These are phyloP conservation scores for Fragaria ananassa DNA, from an alignment of 306 rosid genomes.

Conservation along the genomic window DNA sequence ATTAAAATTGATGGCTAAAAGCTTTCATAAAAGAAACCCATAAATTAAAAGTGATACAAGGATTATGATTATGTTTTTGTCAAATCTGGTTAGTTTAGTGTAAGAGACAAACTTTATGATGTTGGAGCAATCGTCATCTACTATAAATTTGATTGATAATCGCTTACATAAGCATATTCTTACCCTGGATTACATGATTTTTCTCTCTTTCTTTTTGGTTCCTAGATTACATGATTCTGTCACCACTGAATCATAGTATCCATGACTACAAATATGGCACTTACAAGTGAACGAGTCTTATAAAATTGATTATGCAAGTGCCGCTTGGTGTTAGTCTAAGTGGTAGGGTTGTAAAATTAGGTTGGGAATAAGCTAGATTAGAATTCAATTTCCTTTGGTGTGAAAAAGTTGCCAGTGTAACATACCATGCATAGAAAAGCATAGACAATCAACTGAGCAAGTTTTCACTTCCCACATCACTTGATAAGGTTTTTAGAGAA, in stretches of 20 bases:
- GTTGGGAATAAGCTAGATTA: not conserved
- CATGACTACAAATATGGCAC: not conserved
- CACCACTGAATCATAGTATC: not conserved
- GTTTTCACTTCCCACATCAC: not conserved
- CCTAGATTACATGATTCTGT: not conserved
- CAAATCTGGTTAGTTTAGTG: not conserved
- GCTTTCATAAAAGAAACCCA: not conserved
- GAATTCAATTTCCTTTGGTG: too few species aligned
- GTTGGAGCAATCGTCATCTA: not conserved
- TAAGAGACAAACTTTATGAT: not conserved
- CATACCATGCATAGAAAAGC: not conserved
- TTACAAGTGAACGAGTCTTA: not conserved
- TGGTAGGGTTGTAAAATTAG: not conserved
- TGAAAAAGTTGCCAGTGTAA: not conserved
- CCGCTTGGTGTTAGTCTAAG: too few species aligned
- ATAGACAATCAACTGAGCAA: not conserved
- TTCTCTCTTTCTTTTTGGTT: too few species aligned
- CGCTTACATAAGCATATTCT: not conserved
- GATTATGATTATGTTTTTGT: not conserved
- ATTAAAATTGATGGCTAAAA: not conserved
- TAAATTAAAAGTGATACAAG: not conserved
- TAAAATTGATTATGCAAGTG: not conserved
- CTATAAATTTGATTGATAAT: not conserved
- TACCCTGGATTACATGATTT: not conserved
- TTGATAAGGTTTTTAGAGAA: not conserved